These are phyloP conservation scores for Didymella arachidicola DNA, from an alignment of 2,329 filamentous ascomycete species.

Conservation along the genomic window DNA sequence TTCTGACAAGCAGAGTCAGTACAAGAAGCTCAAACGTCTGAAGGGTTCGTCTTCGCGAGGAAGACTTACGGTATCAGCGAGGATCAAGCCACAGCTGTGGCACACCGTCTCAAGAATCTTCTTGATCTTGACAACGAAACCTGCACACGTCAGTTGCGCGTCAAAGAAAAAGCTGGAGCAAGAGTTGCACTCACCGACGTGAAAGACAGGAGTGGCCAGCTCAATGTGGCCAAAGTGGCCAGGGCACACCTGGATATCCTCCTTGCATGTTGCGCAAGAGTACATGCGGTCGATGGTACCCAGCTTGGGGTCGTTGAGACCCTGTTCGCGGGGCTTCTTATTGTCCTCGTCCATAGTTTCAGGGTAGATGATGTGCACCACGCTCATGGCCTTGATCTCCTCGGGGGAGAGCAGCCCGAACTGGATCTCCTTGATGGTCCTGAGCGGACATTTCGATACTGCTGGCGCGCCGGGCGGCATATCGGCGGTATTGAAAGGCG, in stretches of 20 bases:
- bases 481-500: constrained; percentile 34
- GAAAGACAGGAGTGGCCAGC: constrained; percentile 93
- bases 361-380: constrained; percentile 94
- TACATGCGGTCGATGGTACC: constrained; percentile 96
- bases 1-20: constrained; percentile 66
- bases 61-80: constrained; percentile 96
- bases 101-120: constrained; percentile 99
- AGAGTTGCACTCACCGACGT: constrained; percentile 66
- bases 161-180: constrained; percentile 26
- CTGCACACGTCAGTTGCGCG: constrained; percentile 53
- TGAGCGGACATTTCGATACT: constrained; percentile 73
- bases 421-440: constrained; percentile 98
- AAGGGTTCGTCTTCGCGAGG: constrained; percentile 62
- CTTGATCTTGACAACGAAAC: constrained; percentile 99
- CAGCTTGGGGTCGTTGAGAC: constrained; percentile 93
- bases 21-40: constrained; percentile 56
- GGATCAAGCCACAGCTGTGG: constrained; percentile 97
- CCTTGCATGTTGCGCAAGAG: constrained; percentile 94
- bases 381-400: constrained; percentile 99
- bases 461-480: constrained; percentile 93
- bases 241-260: constrained; percentile 94
- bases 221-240: constrained; percentile 99
- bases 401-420: constrained; percentile 97
- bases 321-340: constrained; percentile 86
- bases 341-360: constrained; percentile 99